Percentiles rank a stretch among this genome's conserved stretches.
Evolutionary conservation across 2,329 filamentous ascomycete genomes (phyloP).

Genomic region (Graphiopsis chlorocephala): DNA sequence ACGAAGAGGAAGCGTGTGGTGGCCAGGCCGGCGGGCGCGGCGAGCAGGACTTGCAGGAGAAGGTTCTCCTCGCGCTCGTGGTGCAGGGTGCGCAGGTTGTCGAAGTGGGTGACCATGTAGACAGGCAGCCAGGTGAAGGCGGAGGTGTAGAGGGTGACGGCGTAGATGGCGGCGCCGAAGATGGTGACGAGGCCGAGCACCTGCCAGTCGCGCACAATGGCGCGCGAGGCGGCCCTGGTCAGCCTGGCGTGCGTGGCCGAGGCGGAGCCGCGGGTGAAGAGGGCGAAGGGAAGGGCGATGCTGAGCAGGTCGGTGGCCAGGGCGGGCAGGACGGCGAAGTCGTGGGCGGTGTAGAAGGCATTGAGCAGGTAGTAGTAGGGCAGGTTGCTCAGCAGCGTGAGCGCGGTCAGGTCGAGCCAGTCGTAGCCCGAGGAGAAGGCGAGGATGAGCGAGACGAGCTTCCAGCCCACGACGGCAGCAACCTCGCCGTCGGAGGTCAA

Average conservation of each 20-base stretch:
- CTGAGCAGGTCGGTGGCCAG: slow-evolving; percentile 67
- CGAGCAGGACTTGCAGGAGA: slow-evolving; percentile 46
- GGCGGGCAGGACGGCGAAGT: slow-evolving; percentile 58
- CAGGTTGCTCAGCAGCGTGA: slow-evolving; percentile 65
- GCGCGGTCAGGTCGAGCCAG: slow-evolving; percentile 50
- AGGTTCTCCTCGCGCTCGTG: slow-evolving; percentile 63
- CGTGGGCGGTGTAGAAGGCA: slow-evolving; percentile 72
- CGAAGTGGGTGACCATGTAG: slow-evolving; percentile 72
- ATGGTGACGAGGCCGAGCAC: slow-evolving; percentile 65
- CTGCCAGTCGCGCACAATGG: slow-evolving; percentile 56
- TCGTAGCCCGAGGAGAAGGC: slow-evolving; percentile 75
- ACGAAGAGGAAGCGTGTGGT: slow-evolving; percentile 76
- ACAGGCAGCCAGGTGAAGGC: slow-evolving; percentile 68
- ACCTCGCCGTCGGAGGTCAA: slow-evolving; percentile 63
- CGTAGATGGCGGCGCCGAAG: slow-evolving; percentile 71
- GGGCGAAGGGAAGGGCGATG: slow-evolving; percentile 68
- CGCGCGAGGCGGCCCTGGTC: slow-evolving; percentile 48
- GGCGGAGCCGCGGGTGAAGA: slow-evolving; percentile 63
- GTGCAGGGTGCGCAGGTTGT: slow-evolving; percentile 66
- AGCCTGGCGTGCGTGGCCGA: slow-evolving; percentile 54
- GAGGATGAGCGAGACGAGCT: slow-evolving; percentile 65
- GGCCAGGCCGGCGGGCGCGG: slow-evolving; percentile 69
- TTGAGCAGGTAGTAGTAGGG: slow-evolving; percentile 73
- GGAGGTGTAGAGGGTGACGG: slow-evolving; percentile 66
- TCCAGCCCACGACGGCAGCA: slow-evolving; percentile 52